Conservation (phyloP, 441 rosid genomes). For the Arabidopsis lyrata region DNA sequence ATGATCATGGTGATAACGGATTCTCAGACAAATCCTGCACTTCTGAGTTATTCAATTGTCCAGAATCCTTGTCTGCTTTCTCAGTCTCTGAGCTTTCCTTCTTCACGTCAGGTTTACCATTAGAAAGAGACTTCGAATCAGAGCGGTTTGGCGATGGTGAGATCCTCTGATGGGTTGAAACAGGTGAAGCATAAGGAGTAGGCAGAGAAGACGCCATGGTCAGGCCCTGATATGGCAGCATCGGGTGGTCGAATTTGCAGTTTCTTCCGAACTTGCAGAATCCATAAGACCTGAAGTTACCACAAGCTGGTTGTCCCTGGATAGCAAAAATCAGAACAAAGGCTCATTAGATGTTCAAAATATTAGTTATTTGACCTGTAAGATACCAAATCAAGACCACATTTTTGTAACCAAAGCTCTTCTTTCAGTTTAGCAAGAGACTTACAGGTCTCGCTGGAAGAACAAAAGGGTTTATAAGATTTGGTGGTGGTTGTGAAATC, state of each 20-base stretch:
- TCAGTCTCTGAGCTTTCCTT: conserved; percentile 24
- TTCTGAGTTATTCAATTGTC: conserved; percentile 19
- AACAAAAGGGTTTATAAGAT: conserved; percentile 49
- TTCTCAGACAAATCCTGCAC: conserved; percentile 22
- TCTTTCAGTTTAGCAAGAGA: conserved; percentile 16
- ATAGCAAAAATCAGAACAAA: conserved; percentile 22
- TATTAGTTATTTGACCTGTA: background rate
- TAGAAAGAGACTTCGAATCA: conserved; percentile 48
- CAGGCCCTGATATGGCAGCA: conserved; percentile 56
- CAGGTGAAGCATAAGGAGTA: conserved; percentile 51
- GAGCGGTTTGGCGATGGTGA: conserved; percentile 45
- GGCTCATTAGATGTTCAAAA: conserved; percentile 9
- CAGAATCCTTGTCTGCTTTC: conserved; percentile 7
- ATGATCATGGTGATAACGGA: conserved; percentile 33
- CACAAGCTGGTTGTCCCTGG: conserved; percentile 79
- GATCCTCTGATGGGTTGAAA: conserved; percentile 52
- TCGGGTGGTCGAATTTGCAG: conserved; percentile 77
- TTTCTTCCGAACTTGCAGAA: conserved; percentile 74
- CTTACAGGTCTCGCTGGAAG: conserved; percentile 85
- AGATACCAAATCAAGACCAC: conserved; percentile 3
- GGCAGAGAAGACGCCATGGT: conserved; percentile 46
- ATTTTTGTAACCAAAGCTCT: conserved; percentile 10
- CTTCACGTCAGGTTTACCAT: conserved; percentile 42
- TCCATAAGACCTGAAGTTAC: conserved; percentile 66
- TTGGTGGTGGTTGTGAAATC: conserved; percentile 49